Percentiles rank a stretch among this genome's conserved stretches.
phyloP scores from a whole-genome alignment of 2,329 filamentous ascomycete species.

The Trichoderma koningiopsis region DNA sequence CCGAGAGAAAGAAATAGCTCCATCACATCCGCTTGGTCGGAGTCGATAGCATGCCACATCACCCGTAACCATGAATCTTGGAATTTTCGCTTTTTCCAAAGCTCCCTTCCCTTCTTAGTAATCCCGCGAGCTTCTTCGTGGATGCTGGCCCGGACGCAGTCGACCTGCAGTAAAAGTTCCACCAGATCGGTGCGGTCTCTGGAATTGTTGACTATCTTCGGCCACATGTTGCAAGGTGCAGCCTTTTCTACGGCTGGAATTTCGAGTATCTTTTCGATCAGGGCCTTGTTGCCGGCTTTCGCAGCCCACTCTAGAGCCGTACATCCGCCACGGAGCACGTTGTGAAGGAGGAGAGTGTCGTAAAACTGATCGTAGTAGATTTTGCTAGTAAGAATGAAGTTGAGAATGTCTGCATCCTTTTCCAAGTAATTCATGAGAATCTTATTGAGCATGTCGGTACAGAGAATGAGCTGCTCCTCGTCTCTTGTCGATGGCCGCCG shows the following conservation, averaged over 20 bases:
- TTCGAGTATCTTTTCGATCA: neutral
- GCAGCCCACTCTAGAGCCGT: neutral
- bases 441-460: neutral
- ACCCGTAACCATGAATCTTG: neutral
- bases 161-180: neutral
- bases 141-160: neutral
- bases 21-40: neutral
- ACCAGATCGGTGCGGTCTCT: neutral
- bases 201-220: neutral
- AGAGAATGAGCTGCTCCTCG: neutral
- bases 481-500: neutral
- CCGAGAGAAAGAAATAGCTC: neutral
- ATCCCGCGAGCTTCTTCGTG: neutral
- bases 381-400: neutral
- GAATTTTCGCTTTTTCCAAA: neutral
- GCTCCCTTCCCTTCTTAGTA: neutral
- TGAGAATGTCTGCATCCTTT: neutral
- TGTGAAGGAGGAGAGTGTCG: neutral
- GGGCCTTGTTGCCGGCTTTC: neutral
- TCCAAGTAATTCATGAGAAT: neutral
- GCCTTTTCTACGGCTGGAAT: neutral
- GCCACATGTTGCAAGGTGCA: neutral
- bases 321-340: neutral
- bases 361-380: neutral
- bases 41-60: neutral